phyloP scores from a whole-genome alignment of 225 moss, liverwort and hornwort species.

The Asterella californica region DNA sequence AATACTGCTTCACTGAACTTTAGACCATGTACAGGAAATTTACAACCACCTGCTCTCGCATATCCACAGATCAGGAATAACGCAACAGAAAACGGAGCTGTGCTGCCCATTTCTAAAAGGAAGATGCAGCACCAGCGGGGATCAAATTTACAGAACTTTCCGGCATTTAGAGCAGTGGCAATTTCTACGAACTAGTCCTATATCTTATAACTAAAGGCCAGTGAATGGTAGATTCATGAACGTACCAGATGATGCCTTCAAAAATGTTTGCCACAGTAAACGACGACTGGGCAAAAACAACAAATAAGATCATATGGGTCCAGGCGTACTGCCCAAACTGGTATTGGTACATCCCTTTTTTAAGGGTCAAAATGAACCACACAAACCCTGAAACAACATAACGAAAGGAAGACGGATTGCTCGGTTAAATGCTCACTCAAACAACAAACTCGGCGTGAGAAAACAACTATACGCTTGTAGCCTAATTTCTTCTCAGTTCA shows the following conservation, averaged over 20 bases:
- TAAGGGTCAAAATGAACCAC: slow-evolving; percentile 94
- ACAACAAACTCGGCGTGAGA: too few species aligned
- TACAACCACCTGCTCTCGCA: too few species aligned
- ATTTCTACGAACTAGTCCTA: neutral
- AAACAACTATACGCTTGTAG: too few species aligned
- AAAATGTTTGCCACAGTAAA: slow-evolving; percentile 99
- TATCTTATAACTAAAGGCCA: neutral
- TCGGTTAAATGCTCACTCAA: too few species aligned
- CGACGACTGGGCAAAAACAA: slow-evolving; percentile 97
- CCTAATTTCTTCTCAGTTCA: too few species aligned
- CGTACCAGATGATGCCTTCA: slow-evolving; percentile 96
- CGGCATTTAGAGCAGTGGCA: neutral
- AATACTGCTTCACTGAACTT: neutral
- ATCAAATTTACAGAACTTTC: neutral
- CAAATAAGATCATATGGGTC: slow-evolving; percentile 99
- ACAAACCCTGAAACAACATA: slow-evolving; percentile 71
- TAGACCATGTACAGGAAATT: neutral
- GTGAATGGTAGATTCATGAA: neutral
- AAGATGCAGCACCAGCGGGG: neutral
- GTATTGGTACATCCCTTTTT: slow-evolving; percentile 88
- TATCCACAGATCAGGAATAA: too few species aligned
- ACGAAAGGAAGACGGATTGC: neutral
- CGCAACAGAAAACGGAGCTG: too few species aligned
- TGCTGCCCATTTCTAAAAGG: neutral
- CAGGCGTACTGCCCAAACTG: slow-evolving; percentile 98